Evolutionary conservation across 2,329 filamentous ascomycete genomes (phyloP), one percentile per base, ranked within the genome.

Genomic region (Pezicula neosporulosa): DNA sequence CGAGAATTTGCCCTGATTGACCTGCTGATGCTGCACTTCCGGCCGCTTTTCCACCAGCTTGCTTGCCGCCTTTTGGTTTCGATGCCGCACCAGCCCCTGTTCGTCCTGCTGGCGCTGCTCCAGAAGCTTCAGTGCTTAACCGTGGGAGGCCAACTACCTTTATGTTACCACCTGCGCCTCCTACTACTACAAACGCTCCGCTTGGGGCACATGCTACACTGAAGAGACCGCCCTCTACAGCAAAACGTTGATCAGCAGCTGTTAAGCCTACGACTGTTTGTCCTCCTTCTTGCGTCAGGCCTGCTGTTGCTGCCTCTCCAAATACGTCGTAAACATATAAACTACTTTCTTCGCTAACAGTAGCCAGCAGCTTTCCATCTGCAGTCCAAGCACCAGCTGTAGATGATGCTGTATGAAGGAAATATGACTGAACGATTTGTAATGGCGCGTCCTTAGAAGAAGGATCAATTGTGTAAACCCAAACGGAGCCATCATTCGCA

Each of bases 331-430:
- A 97, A 21, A 96, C 92, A 68, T 92, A 93, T 52, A 99, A 78
- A 60, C 86, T 92, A 52, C 84, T 81, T 69, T 97, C 93, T 67
- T 97, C 93, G 41, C 86, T 86, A 4, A 97, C 90, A 0, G 92
- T 97, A 6, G 89, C 90, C 2, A 99, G 80, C 15, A 97, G 75
- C 28, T 84, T 84, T 47, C 94, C 94, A 67, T 97, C 92, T 4
- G 89, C 81, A 0, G 90, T 90, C 92, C 94, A 99, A 2, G 87
- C 78, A 53, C 94, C 94, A 7, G 92, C 93, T 1, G 94, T 97
- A 72, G 89, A 95, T 27, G 89, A 74, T 16, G 74, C 87, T 3
- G 89, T 93, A 74, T 97, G 94, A 24, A 95, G 78, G 77, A 96
- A 97, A 74, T 94, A 97, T 24, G 87, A 87, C 73, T 96, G 90